Evolutionary conservation across 2,329 filamentous ascomycete genomes (phyloP), one percentile per base, ranked within the genome.

Genomic region (Diaporthe sp.): DNA sequence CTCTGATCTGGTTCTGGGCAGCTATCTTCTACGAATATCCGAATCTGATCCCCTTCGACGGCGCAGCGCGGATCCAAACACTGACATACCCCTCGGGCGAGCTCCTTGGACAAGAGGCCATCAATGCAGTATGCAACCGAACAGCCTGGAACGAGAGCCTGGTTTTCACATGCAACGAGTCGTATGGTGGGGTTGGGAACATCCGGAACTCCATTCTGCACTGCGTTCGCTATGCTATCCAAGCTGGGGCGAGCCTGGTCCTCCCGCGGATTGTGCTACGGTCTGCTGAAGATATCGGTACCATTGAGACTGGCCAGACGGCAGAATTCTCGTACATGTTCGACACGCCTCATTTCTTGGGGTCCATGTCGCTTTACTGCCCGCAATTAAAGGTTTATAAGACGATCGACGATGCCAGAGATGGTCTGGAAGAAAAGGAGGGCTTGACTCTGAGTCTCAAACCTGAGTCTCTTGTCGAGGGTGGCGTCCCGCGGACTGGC

Each of bases 291-390:
- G 51, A 57, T 28, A 70, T 74, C 22, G 28, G 39, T 13, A 46
- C 37, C 17, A 34, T 68, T 37, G 61, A 74, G 62, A 74, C 72
- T 19, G 53, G 61, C 22, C 19, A 74, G 19, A 74, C 72, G 13
- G 72, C 51, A 13, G 61, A 74, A 3, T 70, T 74, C 42, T 39
- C 60, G 7, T 74, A 74, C 37, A 74, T 74, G 72, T 60, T 74
- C 15, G 51, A 74, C 8, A 46, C 22, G 1, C n/a, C 19, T 25
- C 51, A 74, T 28, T 74, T 73, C 19, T 1, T 67, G 12, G 72
- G 68, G n/a, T 68, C 61, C 3, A 19, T 68, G 37, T 37, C 39
- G 25, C 39, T 74, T 28, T 68, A 31, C 9, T 74, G 72, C 15
- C 72, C 72, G n/a, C 51, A 74, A 39, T 60, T 68, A 51, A 44